Conservation (phyloP, 192 early-diverging fungal genomes). For the Entomortierella chlamydospora region DNA sequence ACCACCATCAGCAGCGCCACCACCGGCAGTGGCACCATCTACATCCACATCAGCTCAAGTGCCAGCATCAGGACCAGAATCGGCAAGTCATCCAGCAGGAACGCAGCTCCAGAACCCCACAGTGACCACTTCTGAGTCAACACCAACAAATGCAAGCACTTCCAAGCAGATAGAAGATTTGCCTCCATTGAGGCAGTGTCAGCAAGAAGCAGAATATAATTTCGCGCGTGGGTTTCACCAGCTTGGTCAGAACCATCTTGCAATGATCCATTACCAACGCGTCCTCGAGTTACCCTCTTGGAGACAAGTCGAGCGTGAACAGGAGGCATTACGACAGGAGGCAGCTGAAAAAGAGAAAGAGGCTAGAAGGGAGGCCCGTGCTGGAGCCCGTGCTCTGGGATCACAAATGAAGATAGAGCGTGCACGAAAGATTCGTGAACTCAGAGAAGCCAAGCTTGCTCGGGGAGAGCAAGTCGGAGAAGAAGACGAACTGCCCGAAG, state of each 20-base stretch:
- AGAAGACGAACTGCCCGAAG: conserved; percentile 10
- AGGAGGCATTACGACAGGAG: conserved; percentile 3
- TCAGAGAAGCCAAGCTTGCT: not conserved
- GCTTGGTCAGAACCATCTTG: conserved; percentile 84
- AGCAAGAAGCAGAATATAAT: conserved; percentile 85
- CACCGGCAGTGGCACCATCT: not conserved
- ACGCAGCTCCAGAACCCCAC: not conserved
- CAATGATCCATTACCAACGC: conserved; percentile 86
- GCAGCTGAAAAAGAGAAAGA: not conserved
- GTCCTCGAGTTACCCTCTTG: conserved; percentile 73
- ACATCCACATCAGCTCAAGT: not conserved
- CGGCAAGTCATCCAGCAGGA: not conserved
- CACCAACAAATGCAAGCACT: no score
- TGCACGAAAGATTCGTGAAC: conserved; percentile 17
- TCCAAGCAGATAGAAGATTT: not conserved
- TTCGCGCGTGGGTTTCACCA: conserved; percentile 91
- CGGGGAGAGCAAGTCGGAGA: not conserved
- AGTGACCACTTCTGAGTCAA: no score
- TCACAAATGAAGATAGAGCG: conserved; percentile 6
- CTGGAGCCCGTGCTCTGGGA: not conserved
- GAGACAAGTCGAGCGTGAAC: conserved; percentile 30
- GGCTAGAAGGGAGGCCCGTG: not conserved
- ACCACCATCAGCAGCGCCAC: not conserved
- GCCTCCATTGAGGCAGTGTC: conserved; percentile 16
- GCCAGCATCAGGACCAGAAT: not conserved